Evolutionary conservation across 768 basidiomycete genomes (phyloP).

Genomic region (Lanmaoa rubissima): DNA sequence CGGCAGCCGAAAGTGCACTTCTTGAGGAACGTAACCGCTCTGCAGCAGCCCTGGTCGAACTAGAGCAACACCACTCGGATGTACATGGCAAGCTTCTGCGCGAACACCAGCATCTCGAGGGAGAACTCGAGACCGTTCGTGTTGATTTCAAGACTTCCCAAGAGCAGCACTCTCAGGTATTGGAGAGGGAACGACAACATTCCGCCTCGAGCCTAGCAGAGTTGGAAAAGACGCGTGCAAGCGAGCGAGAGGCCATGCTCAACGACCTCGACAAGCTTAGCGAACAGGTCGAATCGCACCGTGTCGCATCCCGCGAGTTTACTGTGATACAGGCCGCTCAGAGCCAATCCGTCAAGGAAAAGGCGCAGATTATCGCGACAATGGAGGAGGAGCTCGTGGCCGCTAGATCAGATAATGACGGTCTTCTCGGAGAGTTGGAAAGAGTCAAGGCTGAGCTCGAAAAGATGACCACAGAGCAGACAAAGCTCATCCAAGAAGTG

Average conservation of each 20-base stretch:
- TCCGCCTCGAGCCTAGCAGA: constrained; percentile 21
- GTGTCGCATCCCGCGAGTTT: constrained; percentile 46
- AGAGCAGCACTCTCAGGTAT: constrained; percentile 12
- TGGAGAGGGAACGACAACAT: constrained; percentile 30
- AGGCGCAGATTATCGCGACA: constrained; percentile 42
- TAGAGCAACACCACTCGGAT: constrained; percentile 47
- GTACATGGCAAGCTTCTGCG: constrained; percentile 43
- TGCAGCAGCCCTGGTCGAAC: constrained; percentile 44
- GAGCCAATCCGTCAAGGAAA: constrained; percentile 50
- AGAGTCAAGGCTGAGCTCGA: constrained; percentile 59
- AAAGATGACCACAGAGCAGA: constrained; percentile 55
- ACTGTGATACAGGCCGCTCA: constrained; percentile 38
- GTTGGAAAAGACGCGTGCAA: constrained; percentile 15
- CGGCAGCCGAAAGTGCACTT: constrained; percentile 35
- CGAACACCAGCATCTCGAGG: constrained; percentile 35
- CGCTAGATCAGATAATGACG: constrained; percentile 38
- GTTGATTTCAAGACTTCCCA: constrained; percentile 32
- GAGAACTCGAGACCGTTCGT: constrained; percentile 64
- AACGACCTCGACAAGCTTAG: constrained; percentile 49
- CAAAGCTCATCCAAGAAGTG: constrained; percentile 64
- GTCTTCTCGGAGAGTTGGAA: constrained; percentile 43
- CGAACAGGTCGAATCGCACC: constrained; percentile 50
- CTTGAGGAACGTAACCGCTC: constrained; percentile 49
- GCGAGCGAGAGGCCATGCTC: constrained; percentile 34
- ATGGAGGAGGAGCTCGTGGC: constrained; percentile 51